A percentile compares a stretch with the other conserved stretches of the same genome.
Evolutionary conservation across 768 basidiomycete species (phyloP).

Genomic region (Pleurotus tuoliensis): DNA sequence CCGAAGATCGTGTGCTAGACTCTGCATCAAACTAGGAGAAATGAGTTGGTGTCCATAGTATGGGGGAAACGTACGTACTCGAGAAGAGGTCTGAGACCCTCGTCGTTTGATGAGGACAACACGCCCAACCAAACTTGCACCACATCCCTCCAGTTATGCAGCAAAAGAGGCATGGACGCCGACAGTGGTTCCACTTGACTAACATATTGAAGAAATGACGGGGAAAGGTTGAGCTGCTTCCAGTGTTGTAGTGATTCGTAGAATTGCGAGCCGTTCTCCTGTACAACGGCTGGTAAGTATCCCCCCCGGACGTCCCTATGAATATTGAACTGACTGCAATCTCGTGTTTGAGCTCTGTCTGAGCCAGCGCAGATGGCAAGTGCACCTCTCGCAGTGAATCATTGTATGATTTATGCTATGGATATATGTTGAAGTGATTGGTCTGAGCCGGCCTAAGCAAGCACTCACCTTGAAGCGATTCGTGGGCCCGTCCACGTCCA

Average conservation of each 20-base stretch:
- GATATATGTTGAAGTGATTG: not conserved
- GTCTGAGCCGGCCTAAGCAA: not conserved
- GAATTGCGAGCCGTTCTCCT: conserved; percentile 83
- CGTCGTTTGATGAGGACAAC: conserved; percentile 59
- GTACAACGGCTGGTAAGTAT: not conserved
- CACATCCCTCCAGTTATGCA: conserved; percentile 77
- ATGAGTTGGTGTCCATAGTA: not conserved
- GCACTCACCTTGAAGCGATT: conserved; percentile 2
- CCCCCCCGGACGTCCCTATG: not conserved
- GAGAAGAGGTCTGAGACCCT: conserved; percentile 67
- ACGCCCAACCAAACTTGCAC: conserved; percentile 60
- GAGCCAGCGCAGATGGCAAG: conserved; percentile 59
- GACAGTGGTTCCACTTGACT: conserved; percentile 56
- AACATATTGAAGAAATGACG: conserved; percentile 70
- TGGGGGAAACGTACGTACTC: conserved; percentile 51
- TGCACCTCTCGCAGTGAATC: conserved; percentile 67
- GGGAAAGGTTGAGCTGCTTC: conserved; percentile 76
- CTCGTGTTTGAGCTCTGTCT: conserved; percentile 55
- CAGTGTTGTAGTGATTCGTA: conserved; percentile 69
- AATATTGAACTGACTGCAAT: conserved; percentile 40
- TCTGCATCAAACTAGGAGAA: conserved; percentile 62
- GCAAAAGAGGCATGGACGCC: conserved; percentile 72
- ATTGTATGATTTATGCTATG: conserved; percentile 72
- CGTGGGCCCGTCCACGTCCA: conserved; percentile 2
- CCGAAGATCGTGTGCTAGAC: conserved; percentile 77